Evolutionary conservation across 2,329 filamentous ascomycete genomes (phyloP).

Genomic region (Aspergillus hiratsukae): DNA sequence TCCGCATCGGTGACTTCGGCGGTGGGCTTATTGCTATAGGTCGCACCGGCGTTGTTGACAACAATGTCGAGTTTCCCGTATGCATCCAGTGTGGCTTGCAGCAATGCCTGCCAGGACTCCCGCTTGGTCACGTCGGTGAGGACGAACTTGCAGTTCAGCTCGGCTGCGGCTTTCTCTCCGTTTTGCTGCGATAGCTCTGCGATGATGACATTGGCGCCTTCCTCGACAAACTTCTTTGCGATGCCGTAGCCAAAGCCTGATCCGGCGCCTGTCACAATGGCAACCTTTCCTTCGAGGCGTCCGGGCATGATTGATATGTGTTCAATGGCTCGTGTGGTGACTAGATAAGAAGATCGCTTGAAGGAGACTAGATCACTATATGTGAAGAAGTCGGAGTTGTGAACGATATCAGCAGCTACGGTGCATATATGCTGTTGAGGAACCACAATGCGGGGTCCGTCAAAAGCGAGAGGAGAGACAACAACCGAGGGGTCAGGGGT

Average conservation of each 20-base stretch:
- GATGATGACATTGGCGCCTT: slow-evolving; percentile 35
- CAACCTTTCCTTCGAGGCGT: slow-evolving; percentile 37
- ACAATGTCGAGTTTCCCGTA: slow-evolving; percentile 37
- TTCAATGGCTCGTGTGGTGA: neutral
- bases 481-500: neutral
- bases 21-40: slow-evolving; percentile 34
- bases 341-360: neutral
- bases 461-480: neutral
- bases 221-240: slow-evolving; percentile 30
- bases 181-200: slow-evolving; percentile 31
- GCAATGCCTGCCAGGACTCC: slow-evolving; percentile 24
- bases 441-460: neutral
- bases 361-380: neutral
- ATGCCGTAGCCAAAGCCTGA: slow-evolving; percentile 37
- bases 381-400: neutral
- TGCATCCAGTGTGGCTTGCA: slow-evolving; percentile 19
- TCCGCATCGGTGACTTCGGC: slow-evolving; percentile 36
- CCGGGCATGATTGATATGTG: slow-evolving; percentile 8
- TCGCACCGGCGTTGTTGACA: slow-evolving; percentile 43
- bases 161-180: slow-evolving; percentile 20
- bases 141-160: slow-evolving; percentile 18
- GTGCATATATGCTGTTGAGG: neutral
- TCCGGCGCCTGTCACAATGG: slow-evolving; percentile 38
- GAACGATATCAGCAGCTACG: no score
- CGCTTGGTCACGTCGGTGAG: slow-evolving; percentile 22